A percentile compares a stretch with the other conserved stretches of the same genome.
These are phyloP conservation scores for Narthecium ossifragum DNA, from an alignment of 106 monocot genomes.

Conservation along the genomic window DNA sequence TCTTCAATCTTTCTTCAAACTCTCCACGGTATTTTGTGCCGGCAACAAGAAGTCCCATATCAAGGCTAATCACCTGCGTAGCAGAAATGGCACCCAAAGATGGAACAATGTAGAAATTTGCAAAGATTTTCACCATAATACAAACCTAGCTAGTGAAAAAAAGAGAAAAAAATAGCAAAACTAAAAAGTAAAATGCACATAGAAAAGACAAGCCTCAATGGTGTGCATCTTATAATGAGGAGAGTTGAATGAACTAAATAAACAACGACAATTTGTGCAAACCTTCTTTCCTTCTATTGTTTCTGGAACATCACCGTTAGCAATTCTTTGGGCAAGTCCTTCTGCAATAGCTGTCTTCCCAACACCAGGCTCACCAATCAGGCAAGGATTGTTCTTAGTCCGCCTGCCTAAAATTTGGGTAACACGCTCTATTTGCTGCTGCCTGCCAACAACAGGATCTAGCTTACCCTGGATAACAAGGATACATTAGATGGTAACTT, in stretches of 20 bases:
- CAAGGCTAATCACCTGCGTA: conserved; percentile 42
- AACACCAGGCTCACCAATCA: conserved; percentile 53
- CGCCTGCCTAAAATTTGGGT: conserved; percentile 44
- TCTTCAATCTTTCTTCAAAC: conserved; percentile 29
- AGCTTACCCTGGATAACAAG: conserved; percentile 30
- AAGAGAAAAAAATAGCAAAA: neutral
- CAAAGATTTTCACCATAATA: too few relatives aligned
- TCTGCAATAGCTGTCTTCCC: conserved; percentile 56
- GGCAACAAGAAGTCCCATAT: conserved; percentile 53
- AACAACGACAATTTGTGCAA: too few relatives aligned
- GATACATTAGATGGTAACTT: neutral
- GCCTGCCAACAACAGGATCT: conserved; percentile 45
- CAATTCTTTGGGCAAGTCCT: conserved; percentile 35
- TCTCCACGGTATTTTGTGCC: conserved; percentile 50
- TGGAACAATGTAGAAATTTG: too few relatives aligned
- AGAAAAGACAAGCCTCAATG: too few relatives aligned
- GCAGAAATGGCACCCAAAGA: too few relatives aligned
- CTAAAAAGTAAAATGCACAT: neutral
- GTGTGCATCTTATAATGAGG: too few relatives aligned
- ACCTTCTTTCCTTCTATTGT: conserved; percentile 56
- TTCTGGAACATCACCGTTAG: conserved; percentile 48
- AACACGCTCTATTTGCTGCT: conserved; percentile 45
- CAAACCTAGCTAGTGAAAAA: neutral
- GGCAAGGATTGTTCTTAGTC: conserved; percentile 53
- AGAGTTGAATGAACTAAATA: too few relatives aligned